Base-by-base conservation (phyloP, 1,284 basidiomycete genomes). In the Sanghuangporus sanghuang region DNA sequence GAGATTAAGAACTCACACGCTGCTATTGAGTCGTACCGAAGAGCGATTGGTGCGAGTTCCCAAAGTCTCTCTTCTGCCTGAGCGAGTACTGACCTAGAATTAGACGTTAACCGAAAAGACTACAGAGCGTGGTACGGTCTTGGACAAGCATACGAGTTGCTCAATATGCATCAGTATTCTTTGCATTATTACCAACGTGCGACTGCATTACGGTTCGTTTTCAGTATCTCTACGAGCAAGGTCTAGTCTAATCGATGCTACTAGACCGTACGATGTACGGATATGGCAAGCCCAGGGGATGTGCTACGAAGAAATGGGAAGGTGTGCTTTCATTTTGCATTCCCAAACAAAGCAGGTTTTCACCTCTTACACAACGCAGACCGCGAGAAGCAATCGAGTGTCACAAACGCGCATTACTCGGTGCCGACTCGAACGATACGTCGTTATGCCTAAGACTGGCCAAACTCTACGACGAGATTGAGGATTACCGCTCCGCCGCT, bases 1-100 rank as follows among this genome's bases (percentile, higher is more conserved):
- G 97, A 99, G 78, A 87, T 98, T 84, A 98, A 98, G 77, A 99
- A 99, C 76, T 94, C 94, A 16, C 96, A 98, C 79, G 96, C 97
- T 2, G 97, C 97, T 1, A 96, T 98, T 62, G 97, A 98, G 76
- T 93, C 95, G 35, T 99, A 99, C 76, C 85, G 97, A 56, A 85
- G 95, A 71, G 97, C 96, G 62, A 89, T 98, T 65, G 93, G 95
- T 95, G 74, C 16, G 44, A 11, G 6, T n/a, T 46, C 6, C 21
- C 64, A 90, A 76, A 4, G 36, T 32, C 32, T 40, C 39, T 39
- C 52, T 62, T 57, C 23, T 54, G 35, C 38, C 38, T 59, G 7
- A 21, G 32, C 35, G 18, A n/a, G 27, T 32, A 32, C 40, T 46
- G 50, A 32, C 27, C 27, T 32, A 32, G 27, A 32, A 32, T 5